A percentile compares a stretch with the other conserved stretches of the same genome.
phyloP scores from a whole-genome alignment of 805 yeast species.

The Vanderwaltozyma tropicalis region DNA sequence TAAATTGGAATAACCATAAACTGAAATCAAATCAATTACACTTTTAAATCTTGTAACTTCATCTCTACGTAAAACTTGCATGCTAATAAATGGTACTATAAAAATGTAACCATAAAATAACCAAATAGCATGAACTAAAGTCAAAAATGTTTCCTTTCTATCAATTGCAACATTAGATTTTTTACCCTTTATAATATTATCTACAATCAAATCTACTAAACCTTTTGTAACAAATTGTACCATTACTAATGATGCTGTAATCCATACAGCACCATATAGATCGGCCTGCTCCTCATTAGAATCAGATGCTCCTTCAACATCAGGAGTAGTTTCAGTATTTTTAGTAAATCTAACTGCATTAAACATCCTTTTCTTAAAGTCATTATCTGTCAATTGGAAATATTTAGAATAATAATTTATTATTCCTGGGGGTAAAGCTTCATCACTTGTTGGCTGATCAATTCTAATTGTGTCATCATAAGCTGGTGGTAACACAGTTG shows the following conservation, averaged over 20 bases:
- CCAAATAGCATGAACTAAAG: conserved; percentile 57
- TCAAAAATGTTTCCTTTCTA: conserved; percentile 49
- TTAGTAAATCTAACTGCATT: conserved; percentile 7
- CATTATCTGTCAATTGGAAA: conserved; percentile 13
- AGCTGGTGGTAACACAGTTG: conserved; percentile 3
- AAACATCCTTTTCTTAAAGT: conserved; percentile 8
- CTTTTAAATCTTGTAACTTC: conserved; percentile 2
- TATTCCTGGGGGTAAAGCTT: conserved; percentile 15
- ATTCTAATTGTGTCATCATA: neutral
- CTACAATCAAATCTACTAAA: conserved; percentile 52
- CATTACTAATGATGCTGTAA: conserved; percentile 70
- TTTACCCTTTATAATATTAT: conserved; percentile 35
- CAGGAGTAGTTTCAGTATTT: conserved; percentile 11
- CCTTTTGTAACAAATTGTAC: conserved; percentile 68
- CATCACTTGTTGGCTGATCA: neutral
- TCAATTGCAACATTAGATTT: conserved; percentile 31
- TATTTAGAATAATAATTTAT: conserved; percentile 19
- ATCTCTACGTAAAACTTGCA: conserved; percentile 2
- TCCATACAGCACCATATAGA: conserved; percentile 85
- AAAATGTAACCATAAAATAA: conserved; percentile 71
- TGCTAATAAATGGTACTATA: conserved; percentile 41
- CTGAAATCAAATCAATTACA: conserved; percentile 51
- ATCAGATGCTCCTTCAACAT: conserved; percentile 7
- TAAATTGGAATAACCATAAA: conserved; percentile 77
- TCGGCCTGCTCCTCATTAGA: conserved; percentile 40